Base-by-base conservation (phyloP, 371 early-diverging fungal genomes). In the Zopfochytrium polystomum region DNA sequence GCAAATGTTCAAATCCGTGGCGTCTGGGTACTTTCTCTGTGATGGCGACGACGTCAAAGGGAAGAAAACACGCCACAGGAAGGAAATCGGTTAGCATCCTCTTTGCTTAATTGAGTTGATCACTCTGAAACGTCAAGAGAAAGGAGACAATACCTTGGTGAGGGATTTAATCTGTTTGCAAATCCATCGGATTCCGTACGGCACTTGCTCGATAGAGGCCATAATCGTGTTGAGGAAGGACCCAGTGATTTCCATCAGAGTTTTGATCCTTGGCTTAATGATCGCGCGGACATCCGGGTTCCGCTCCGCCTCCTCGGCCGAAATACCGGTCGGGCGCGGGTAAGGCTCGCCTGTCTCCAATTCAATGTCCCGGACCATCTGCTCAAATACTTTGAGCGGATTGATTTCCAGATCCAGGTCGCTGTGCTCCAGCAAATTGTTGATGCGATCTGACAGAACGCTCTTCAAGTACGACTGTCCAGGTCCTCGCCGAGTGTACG, bases 171-270 rank as follows among this genome's bases (percentile, higher is more conserved):
- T 96, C 75, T 96, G 95, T 63, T 96, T 96, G 76, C 97, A 96
- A 48, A 96, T 92, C 96, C 96, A 96, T n/a, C 95, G 84, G 68
- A 96, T 96, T 48, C 96, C 97, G 62, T 92, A 95, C 1, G 97
- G 97, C 2, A 92, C 90, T 58, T 82, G 79, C 47, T 90, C 86
- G 15, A 90, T 78, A 0, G 90, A 87, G 6, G 76, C 78, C 30
- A 94, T 80, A 53, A 96, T 93, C 7, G 90, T 90, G 15, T 82
- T 80, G 30, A 96, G 71, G 61, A 95, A 93, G 7, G 80, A 77
- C 52, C 85, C 85, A 7, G 94, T 88, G 45, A 93, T 90, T 33
- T 92, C 90, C 77, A 86, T 87, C 42, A 96, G 75, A 76, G 87
- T 88, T 53, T 79, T 78, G 5, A 92, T 60, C n/a, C 95, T 81